These are phyloP conservation scores for Aspergillus fijiensis DNA, from an alignment of 2,329 filamentous ascomycete species.

Conservation along the genomic window DNA sequence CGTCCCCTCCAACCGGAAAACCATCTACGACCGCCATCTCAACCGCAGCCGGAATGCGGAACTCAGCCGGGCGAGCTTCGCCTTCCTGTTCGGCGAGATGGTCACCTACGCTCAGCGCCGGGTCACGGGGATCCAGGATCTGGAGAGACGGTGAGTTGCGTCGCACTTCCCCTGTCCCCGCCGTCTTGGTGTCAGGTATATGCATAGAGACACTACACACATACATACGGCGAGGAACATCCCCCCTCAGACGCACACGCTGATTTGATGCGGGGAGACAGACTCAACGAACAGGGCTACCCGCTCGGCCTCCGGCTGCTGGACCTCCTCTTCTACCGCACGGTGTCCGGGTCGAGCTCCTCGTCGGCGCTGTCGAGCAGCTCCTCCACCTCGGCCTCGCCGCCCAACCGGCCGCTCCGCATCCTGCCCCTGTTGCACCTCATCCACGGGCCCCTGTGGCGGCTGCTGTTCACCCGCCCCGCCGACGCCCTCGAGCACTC, in stretches of 20 bases:
- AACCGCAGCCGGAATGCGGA: slow-evolving; percentile 87
- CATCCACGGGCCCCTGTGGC: slow-evolving; percentile 89
- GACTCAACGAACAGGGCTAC: slow-evolving; percentile 88
- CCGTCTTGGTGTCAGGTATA: no score
- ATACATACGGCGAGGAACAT: no score
- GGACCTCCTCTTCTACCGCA: slow-evolving; percentile 89
- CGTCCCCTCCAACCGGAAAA: slow-evolving; percentile 90
- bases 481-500: slow-evolving; percentile 92
- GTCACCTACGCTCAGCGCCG: slow-evolving; percentile 88
- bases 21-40: slow-evolving; percentile 93
- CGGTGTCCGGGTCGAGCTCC: slow-evolving; percentile 74
- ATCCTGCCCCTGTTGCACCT: slow-evolving; percentile 92
- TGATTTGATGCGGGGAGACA: slow-evolving; percentile 35
- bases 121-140: slow-evolving; percentile 87
- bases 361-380: slow-evolving; percentile 74
- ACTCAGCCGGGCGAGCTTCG: slow-evolving; percentile 89
- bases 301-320: slow-evolving; percentile 91
- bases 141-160: slow-evolving; percentile 80
- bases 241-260: no score
- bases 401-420: slow-evolving; percentile 76
- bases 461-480: slow-evolving; percentile 84
- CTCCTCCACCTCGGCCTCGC: slow-evolving; percentile 63
- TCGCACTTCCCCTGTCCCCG: background rate
- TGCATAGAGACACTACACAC: no score
- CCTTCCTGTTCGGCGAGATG: slow-evolving; percentile 95